Conservation (phyloP, 345 rosid species). For the Mercurialis annua region DNA sequence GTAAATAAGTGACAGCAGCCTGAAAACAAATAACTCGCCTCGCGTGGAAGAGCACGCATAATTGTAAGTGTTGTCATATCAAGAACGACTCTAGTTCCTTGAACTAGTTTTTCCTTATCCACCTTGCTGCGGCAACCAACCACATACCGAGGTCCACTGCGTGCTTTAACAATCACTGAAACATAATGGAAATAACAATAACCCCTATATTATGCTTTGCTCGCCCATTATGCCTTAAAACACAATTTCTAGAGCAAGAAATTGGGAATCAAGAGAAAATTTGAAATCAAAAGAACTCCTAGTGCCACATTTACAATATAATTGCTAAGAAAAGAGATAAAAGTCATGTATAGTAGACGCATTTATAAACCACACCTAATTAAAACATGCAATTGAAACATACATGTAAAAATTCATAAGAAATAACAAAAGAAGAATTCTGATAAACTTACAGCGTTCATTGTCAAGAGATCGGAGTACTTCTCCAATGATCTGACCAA, state of each 20-base stretch:
- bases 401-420: not conserved
- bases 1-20: not conserved
- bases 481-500: slow-evolving; percentile 98
- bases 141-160: slow-evolving; percentile 94
- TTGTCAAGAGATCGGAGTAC: slow-evolving; percentile 93
- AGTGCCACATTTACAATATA: not conserved
- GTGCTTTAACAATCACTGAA: slow-evolving; percentile 92
- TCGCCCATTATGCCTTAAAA: not conserved
- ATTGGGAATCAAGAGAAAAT: not conserved
- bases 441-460: slow-evolving; percentile 67
- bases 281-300: not conserved
- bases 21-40: slow-evolving; percentile 36
- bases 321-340: not conserved
- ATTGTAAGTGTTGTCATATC: slow-evolving; percentile 71
- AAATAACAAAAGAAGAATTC: not conserved
- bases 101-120: slow-evolving; percentile 81
- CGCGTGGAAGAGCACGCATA: slow-evolving; percentile 83
- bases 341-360: no score
- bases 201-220: not conserved
- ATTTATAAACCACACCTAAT: not conserved
- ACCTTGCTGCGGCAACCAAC: slow-evolving; percentile 98
- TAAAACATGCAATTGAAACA: not conserved
- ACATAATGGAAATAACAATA: not conserved
- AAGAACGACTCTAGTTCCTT: slow-evolving; percentile 90
- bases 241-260: not conserved